Conservation (phyloP, 1,284 basidiomycete genomes). For the Cryptococcus maquisensis region DNA sequence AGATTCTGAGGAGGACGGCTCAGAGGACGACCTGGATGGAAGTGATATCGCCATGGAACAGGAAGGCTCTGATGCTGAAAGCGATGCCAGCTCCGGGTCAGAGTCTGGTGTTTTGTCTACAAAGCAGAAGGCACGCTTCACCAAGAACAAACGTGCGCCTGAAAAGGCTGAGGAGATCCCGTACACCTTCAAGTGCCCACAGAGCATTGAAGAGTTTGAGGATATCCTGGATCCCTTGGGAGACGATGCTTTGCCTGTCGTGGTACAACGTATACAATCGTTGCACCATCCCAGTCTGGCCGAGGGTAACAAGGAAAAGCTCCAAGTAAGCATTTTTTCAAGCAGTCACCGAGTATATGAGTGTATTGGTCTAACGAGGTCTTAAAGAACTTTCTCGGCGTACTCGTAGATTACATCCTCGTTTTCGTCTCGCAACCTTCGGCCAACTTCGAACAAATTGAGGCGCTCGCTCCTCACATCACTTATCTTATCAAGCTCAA, state of each 20-base stretch:
- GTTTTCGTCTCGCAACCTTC: conserved; percentile 64
- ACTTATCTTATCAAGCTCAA: conserved; percentile 74
- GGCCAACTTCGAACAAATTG: conserved; percentile 58
- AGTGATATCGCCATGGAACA: conserved; percentile 42
- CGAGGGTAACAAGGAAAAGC: conserved; percentile 84
- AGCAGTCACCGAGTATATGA: not conserved
- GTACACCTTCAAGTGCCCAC: conserved; percentile 86
- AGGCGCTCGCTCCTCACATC: conserved; percentile 74
- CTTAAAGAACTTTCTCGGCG: conserved; percentile 61
- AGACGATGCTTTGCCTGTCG: conserved; percentile 69
- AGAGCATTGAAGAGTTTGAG: conserved; percentile 80
- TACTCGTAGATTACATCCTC: conserved; percentile 89
- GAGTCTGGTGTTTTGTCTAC: conserved; percentile 31
- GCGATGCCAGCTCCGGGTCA: conserved; percentile 31
- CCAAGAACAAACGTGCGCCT: conserved; percentile 16
- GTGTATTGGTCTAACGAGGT: not conserved
- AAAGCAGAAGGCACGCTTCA: conserved; percentile 37
- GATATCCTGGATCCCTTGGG: conserved; percentile 67
- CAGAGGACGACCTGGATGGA: conserved; percentile 36
- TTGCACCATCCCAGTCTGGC: conserved; percentile 87
- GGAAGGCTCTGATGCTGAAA: conserved; percentile 23
- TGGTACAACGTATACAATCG: conserved; percentile 85
- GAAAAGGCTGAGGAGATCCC: conserved; percentile 64
- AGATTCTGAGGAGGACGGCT: conserved; percentile 31
- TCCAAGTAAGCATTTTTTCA: conserved; percentile 60